Evolutionary conservation across 768 basidiomycete genomes (phyloP), one percentile per base, ranked within the genome.

Genomic region (Phanerochaete sordida): DNA sequence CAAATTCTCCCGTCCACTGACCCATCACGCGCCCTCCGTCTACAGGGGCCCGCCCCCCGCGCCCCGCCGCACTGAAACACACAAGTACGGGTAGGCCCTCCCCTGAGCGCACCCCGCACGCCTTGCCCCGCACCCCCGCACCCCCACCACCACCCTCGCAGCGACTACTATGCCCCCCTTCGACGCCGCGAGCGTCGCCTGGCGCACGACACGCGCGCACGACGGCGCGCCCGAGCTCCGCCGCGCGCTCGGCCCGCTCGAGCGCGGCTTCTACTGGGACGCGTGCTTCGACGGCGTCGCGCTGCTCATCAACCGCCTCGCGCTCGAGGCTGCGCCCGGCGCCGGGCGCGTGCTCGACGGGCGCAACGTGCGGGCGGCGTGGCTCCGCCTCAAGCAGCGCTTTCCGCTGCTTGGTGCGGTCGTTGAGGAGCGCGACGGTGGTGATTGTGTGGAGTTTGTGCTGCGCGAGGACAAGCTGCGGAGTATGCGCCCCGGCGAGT

Each of bases 361-460:
- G 6, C 63, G 64, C 12, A 82, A 79, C 60, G 64, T 85, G 33
- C 28, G 48, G 0, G 68, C 70, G 30, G 73, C 80, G 1, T 87
- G 84, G 84, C 28, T 70, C 23, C 66, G 74, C 13, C 67, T 82
- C 21, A 86, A 86, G 67, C 70, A 69, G 27, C 75, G 72, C 33
- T 83, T 74, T 60, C 84, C 84, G 1, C 72, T 86, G 3, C 77
- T 81, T 12, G 81, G 75, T 3, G 75, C 79, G 6, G 69, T 58
- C 4, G 63, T 84, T n/a, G 71, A 73, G 46, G 71, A 73, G 47
- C 65, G 72, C 8, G 62, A 70, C 23, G 63, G 68, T 11, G 64
- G 62, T 21, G 63, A 66, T 6, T 26, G 65, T 24, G 64, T 76
- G 19, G 69, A 68, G 35, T 84, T 85, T 59, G 65, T 77, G 23